phyloP scores from a whole-genome alignment of 1,284 basidiomycete species.

The Schizopora paradoxa region DNA sequence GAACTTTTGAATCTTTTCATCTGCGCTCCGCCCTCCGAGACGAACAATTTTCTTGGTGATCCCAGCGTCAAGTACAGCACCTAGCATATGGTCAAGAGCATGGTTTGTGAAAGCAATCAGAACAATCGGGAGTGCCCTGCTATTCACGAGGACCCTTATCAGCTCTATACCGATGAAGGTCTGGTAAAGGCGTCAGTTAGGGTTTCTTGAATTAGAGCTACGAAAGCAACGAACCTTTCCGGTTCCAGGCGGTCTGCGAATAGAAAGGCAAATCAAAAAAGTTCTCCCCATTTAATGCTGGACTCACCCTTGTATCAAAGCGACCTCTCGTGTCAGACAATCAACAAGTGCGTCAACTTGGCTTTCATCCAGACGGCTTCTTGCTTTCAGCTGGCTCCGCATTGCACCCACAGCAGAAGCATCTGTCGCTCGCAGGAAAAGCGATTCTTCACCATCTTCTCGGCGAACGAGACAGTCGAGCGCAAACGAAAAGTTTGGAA shows the following conservation, averaged over 20 bases:
- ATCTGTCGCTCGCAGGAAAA: conserved; percentile 33
- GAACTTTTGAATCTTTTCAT: conserved; percentile 52
- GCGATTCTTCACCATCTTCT: conserved; percentile 21
- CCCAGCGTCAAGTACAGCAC: conserved; percentile 50
- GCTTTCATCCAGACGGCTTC: conserved; percentile 55
- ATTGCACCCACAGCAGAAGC: conserved; percentile 36
- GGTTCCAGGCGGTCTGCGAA: conserved; percentile 61
- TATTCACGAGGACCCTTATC: conserved; percentile 53
- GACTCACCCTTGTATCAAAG: conserved; percentile 67
- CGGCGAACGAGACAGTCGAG: conserved; percentile 37
- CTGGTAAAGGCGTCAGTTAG: conserved; percentile 28
- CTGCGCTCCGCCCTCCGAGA: conserved; percentile 53
- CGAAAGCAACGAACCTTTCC: conserved; percentile 48
- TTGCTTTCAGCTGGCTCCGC: conserved; percentile 34
- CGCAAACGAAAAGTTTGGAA: conserved; percentile 46
- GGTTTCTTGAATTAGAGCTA: conserved; percentile 1
- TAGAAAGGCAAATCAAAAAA: conserved; percentile 13
- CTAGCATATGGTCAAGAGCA: conserved; percentile 65
- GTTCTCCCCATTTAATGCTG: neutral
- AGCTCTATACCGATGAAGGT: conserved; percentile 65
- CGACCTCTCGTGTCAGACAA: conserved; percentile 51
- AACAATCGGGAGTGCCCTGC: conserved; percentile 48
- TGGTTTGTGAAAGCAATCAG: conserved; percentile 76
- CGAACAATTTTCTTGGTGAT: conserved; percentile 62
- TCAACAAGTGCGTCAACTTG: conserved; percentile 66